A percentile compares a stretch with the other conserved stretches of the same genome.
phyloP scores from a whole-genome alignment of 1,139 yeast genomes.

The Hemisphaericaspora lyxosophila region DNA sequence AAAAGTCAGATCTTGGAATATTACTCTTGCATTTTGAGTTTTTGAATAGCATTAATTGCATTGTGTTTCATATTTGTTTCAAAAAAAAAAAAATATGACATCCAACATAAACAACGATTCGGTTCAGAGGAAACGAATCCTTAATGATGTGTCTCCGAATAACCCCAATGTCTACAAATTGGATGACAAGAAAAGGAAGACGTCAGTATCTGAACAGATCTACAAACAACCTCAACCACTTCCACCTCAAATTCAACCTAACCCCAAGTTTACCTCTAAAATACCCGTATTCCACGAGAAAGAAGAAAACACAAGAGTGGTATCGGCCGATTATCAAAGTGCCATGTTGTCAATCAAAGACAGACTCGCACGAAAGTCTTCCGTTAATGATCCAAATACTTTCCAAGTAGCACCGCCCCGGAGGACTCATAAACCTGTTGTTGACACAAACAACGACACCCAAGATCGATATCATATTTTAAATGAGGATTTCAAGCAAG shows the following conservation, averaged over 20 bases:
- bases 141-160: too few relatives aligned
- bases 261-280: constrained; percentile 6
- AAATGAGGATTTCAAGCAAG: constrained; percentile 13
- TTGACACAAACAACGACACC: constrained; percentile 5
- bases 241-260: constrained; percentile 7
- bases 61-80: too few relatives aligned
- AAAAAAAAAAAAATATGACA: too few relatives aligned
- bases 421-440: neutral
- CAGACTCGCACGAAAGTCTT: constrained; percentile 11
- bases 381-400: constrained; percentile 5
- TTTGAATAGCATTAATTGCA: too few relatives aligned
- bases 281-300: constrained; percentile 4
- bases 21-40: too few relatives aligned
- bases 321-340: constrained; percentile 7
- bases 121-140: too few relatives aligned
- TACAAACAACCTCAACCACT: too few relatives aligned
- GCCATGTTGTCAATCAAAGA: constrained; percentile 13
- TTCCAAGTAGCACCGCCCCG: neutral
- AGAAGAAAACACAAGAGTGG: constrained; percentile 5
- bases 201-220: too few relatives aligned
- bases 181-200: too few relatives aligned
- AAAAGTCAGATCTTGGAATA: too few relatives aligned
- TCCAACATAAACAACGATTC: too few relatives aligned
- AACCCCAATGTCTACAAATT: too few relatives aligned
- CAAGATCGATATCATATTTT: constrained; percentile 17